phyloP scores from a whole-genome alignment of 2,329 filamentous ascomycete genomes.

The Arthrinium phaeospermum region DNA sequence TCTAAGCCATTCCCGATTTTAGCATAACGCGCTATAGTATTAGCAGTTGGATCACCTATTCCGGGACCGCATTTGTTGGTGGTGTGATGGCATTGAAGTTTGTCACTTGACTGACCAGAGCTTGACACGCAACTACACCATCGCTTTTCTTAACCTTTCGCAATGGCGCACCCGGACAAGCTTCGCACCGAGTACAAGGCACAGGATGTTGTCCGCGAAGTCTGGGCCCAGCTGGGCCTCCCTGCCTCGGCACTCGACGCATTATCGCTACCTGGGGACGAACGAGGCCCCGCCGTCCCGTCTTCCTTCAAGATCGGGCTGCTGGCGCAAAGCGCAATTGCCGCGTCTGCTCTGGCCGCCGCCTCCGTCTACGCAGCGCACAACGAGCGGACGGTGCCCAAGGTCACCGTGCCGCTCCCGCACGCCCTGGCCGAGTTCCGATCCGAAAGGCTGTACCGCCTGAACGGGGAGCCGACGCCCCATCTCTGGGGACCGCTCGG shows the following conservation, averaged over 20 bases:
- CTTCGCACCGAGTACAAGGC: neutral
- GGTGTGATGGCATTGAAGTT: no score
- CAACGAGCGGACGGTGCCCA: conserved; percentile 37
- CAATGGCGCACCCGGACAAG: neutral
- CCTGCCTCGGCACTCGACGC: conserved; percentile 26
- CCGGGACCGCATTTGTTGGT: no score
- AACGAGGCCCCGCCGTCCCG: conserved; percentile 38
- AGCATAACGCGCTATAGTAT: neutral
- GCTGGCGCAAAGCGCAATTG: conserved; percentile 59
- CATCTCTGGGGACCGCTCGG: conserved; percentile 43
- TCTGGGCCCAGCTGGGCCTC: conserved; percentile 28
- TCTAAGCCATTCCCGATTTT: no score
- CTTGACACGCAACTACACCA: neutral
- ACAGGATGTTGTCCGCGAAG: conserved; percentile 27
- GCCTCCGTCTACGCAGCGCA: conserved; percentile 49
- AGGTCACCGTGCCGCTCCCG: conserved; percentile 48
- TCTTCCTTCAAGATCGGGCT: conserved; percentile 61
- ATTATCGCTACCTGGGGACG: conserved; percentile 24
- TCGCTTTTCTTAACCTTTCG: fast-evolving
- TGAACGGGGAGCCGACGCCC: conserved; percentile 45
- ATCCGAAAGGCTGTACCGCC: conserved; percentile 54
- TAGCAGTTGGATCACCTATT: no score
- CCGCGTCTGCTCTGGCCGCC: conserved; percentile 55
- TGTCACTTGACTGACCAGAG: no score
- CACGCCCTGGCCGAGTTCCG: conserved; percentile 59